A percentile compares a stretch with the other conserved stretches of the same genome.
These are phyloP conservation scores for Elongisporangium anandrum DNA, from an alignment of 352 stramenopile species.

Conservation along the genomic window DNA sequence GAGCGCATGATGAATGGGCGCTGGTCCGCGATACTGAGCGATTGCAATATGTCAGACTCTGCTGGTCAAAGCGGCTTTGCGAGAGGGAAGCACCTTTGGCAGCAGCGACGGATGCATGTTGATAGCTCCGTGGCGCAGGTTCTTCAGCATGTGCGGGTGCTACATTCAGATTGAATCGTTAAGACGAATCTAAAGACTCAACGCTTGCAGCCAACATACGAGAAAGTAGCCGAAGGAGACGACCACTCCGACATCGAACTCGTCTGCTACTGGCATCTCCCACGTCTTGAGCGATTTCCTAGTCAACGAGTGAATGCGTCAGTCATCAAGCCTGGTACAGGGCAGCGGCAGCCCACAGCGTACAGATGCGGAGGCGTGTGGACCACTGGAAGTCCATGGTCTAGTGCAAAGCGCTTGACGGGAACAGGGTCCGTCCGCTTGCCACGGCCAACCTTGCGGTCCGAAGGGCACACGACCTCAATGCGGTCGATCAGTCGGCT, in stretches of 20 bases:
- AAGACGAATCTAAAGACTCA: background rate
- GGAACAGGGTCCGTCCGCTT: constrained; percentile 64
- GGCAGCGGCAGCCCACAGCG: constrained; percentile 1
- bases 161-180: constrained; percentile 14
- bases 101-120: constrained; percentile 89
- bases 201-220: constrained; percentile 13
- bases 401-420: constrained; percentile 68
- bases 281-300: constrained; percentile 81
- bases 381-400: constrained; percentile 49
- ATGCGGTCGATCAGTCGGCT: constrained; percentile 44
- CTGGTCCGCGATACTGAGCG: constrained; percentile 67
- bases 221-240: constrained; percentile 89
- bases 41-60: background rate
- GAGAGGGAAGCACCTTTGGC: constrained; percentile 75
- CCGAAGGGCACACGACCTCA: constrained; percentile 75
- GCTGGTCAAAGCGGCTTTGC: background rate
- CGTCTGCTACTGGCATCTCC: constrained; percentile 35
- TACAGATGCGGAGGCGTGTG: constrained; percentile 67
- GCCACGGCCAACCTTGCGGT: constrained; percentile 65
- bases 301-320: background rate
- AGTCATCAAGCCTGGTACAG: background rate
- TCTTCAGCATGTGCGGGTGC: constrained; percentile 71
- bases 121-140: constrained; percentile 66
- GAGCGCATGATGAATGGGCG: constrained; percentile 84
- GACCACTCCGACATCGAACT: constrained; percentile 82